Percentiles rank a stretch among this genome's conserved stretches.
Evolutionary conservation across 2,329 filamentous ascomycete species (phyloP).

Genomic region (Diaporthe aspalathi): DNA sequence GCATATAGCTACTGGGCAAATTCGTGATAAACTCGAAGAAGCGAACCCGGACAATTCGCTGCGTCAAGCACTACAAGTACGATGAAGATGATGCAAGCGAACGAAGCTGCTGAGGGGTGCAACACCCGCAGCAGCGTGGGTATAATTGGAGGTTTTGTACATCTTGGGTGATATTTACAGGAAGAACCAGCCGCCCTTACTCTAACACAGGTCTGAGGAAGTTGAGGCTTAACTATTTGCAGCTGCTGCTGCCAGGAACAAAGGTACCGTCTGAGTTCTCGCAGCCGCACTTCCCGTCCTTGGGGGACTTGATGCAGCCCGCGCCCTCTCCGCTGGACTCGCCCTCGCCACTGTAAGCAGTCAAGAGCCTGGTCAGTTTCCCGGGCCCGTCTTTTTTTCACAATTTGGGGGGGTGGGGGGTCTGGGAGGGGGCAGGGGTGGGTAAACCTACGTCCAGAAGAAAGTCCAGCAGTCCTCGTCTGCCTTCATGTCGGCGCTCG

Average conservation of each 20-base stretch:
- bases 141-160: background rate
- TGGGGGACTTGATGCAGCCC: constrained; percentile 53
- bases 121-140: background rate
- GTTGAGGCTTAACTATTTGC: constrained; percentile 38
- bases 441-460: constrained; percentile 48
- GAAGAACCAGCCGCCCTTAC: background rate
- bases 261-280: constrained; percentile 55
- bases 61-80: fast-evolving
- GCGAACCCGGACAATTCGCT: background rate
- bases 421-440: fast-evolving
- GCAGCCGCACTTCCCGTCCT: constrained; percentile 54
- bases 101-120: background rate
- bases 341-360: constrained; percentile 44
- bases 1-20: background rate
- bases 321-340: constrained; percentile 47
- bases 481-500: constrained; percentile 45
- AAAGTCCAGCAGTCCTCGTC: constrained; percentile 56
- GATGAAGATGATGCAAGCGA: background rate
- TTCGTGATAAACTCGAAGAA: too few relatives aligned
- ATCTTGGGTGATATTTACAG: constrained; percentile 13
- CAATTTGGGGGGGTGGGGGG: fast-evolving
- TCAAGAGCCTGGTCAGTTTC: background rate
- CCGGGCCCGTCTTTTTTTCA: too few relatives aligned
- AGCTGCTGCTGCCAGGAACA: constrained; percentile 46
- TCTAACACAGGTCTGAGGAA: too few relatives aligned